phyloP scores from a whole-genome alignment of 2,329 filamentous ascomycete species.

The Fusarium caatingaense region DNA sequence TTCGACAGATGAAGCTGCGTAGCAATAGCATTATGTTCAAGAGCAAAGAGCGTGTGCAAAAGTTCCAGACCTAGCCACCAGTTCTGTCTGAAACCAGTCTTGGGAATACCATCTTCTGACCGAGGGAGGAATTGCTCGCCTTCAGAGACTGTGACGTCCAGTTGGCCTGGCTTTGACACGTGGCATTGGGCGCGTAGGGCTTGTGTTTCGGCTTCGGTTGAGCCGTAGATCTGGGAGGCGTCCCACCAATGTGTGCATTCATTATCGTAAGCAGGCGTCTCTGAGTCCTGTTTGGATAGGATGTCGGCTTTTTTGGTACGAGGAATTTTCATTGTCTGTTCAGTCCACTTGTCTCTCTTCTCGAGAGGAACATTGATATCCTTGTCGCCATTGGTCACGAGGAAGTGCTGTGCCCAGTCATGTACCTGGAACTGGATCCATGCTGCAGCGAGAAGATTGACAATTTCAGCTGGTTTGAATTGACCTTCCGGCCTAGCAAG shows the following conservation, averaged over 20 bases:
- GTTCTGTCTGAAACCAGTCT: conserved; percentile 27
- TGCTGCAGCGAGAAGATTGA: conserved; percentile 28
- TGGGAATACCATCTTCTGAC: conserved; percentile 10
- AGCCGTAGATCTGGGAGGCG: conserved; percentile 31
- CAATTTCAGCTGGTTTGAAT: conserved; percentile 27
- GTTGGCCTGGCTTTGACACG: conserved; percentile 5
- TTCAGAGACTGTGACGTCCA: background rate
- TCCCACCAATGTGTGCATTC: conserved; percentile 33
- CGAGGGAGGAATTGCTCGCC: conserved; percentile 24
- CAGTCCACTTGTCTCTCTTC: conserved; percentile 11
- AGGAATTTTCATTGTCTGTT: conserved; percentile 8
- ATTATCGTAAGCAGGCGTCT: conserved; percentile 22
- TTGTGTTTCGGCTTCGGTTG: conserved; percentile 16
- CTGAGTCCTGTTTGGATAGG: background rate
- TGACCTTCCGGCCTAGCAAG: conserved; percentile 21
- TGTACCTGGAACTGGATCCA: conserved; percentile 34
- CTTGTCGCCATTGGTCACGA: background rate
- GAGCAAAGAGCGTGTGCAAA: conserved; percentile 20
- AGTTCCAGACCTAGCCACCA: conserved; percentile 33
- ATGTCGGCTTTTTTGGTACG: background rate
- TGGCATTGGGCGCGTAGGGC: conserved; percentile 1
- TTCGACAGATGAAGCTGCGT: conserved; percentile 27
- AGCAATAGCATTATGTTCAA: conserved; percentile 28
- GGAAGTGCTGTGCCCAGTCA: conserved; percentile 22
- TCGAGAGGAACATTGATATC: conserved; percentile 12